These are phyloP conservation scores for Smallanthus sonchifolius DNA, from an alignment of 129 eudicot species.

Conservation along the genomic window DNA sequence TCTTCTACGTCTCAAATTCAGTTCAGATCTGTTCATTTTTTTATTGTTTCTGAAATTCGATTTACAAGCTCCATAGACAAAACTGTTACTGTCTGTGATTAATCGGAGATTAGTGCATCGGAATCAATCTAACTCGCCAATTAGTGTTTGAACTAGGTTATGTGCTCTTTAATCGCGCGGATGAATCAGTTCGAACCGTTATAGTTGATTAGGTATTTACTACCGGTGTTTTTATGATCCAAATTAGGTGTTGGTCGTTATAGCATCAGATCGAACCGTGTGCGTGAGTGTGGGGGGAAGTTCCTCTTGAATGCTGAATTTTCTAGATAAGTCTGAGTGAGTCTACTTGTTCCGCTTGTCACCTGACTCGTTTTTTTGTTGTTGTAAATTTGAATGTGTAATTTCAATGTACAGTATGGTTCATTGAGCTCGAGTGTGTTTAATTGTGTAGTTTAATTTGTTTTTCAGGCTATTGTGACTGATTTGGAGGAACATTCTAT, in stretches of 20 bases:
- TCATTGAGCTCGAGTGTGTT: not conserved
- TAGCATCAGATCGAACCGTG: constrained; percentile 16
- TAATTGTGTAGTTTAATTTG: not conserved
- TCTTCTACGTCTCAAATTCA: not conserved
- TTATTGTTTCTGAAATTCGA: not conserved
- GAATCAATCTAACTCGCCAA: constrained; percentile 3
- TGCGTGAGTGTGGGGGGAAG: not conserved
- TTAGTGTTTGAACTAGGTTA: not conserved
- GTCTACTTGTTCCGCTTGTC: constrained; percentile 7
- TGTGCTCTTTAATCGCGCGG: not conserved
- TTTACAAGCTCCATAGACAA: not conserved
- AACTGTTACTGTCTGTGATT: not conserved
- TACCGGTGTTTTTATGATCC: constrained; percentile 9
- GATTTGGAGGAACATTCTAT: constrained; percentile 1
- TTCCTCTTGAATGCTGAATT: constrained; percentile 9
- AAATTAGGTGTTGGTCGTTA: constrained; percentile 8
- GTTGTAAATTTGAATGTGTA: not conserved
- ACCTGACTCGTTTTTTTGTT: not conserved
- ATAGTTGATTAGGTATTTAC: constrained; percentile 15
- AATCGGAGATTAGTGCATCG: not conserved
- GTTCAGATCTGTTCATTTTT: constrained; percentile 15
- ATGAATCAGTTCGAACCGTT: not conserved
- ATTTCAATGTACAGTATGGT: not conserved
- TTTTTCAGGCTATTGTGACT: constrained; percentile 14
- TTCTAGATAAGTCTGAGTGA: not conserved